Evolutionary conservation across 345 rosid genomes (phyloP).

Genomic region (Salix suchowensis): DNA sequence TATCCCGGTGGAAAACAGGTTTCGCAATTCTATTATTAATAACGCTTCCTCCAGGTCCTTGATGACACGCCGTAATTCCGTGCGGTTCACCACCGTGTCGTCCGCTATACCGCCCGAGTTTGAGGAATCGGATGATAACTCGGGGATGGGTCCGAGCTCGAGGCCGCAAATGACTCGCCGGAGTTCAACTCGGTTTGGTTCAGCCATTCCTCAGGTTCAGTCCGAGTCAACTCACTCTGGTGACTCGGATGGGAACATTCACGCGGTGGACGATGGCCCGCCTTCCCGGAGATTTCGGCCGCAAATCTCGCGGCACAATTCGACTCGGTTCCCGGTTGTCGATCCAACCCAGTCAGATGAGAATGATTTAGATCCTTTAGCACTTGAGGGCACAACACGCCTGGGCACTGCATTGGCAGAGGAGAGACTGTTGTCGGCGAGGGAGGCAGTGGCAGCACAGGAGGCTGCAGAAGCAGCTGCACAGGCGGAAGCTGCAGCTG

Average conservation of each 20-base stretch:
- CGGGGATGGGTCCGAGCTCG: not conserved
- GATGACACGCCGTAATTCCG: slow-evolving; percentile 19
- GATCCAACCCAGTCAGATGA: not conserved
- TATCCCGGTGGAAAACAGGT: slow-evolving; percentile 16
- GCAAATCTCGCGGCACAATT: slow-evolving; percentile 47
- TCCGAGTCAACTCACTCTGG: slow-evolving; percentile 24
- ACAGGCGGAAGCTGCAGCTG: slow-evolving; percentile 18
- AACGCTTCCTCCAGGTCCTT: slow-evolving; percentile 20
- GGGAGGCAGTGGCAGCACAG: slow-evolving; percentile 78
- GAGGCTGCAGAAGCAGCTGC: slow-evolving; percentile 51
- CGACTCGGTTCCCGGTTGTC: slow-evolving; percentile 25
- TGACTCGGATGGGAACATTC: slow-evolving; percentile 17
- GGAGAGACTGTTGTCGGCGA: slow-evolving; percentile 67
- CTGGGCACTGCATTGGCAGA: slow-evolving; percentile 47
- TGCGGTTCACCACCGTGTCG: slow-evolving; percentile 22
- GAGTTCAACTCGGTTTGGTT: slow-evolving; percentile 39
- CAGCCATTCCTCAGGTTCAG: slow-evolving; percentile 7
- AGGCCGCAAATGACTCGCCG: slow-evolving; percentile 49
- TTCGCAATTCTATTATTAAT: not conserved
- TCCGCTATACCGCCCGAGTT: slow-evolving; percentile 12
- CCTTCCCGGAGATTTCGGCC: slow-evolving; percentile 40
- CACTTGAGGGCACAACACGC: slow-evolving; percentile 34
- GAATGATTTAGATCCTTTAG: slow-evolving; percentile 22
- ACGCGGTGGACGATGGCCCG: slow-evolving; percentile 26
- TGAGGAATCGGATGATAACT: not conserved